phyloP scores from a whole-genome alignment of 192 early-diverging fungal genomes.

The Entomortierella parvispora region DNA sequence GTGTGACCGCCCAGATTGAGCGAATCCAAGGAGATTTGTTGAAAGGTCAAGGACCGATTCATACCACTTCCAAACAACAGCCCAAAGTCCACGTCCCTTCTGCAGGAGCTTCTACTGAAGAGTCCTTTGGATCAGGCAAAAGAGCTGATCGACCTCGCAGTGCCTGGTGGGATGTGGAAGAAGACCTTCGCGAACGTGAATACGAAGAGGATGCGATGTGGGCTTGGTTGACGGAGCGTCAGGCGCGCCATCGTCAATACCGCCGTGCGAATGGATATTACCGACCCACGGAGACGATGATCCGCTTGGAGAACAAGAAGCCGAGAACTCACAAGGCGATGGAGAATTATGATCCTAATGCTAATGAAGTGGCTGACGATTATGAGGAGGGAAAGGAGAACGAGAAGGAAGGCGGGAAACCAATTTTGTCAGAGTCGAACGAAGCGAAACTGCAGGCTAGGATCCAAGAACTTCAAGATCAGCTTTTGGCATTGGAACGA shows the following conservation, averaged over 20 bases:
- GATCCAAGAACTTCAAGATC: conserved; percentile 29
- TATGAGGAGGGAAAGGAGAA: no score
- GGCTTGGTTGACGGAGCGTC: conserved; percentile 42
- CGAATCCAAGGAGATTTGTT: conserved; percentile 24
- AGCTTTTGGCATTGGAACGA: conserved; percentile 21
- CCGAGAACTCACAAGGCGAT: neutral
- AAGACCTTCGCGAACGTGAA: conserved; percentile 11
- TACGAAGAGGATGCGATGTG: conserved; percentile 52
- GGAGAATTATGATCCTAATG: neutral
- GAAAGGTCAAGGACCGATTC: neutral
- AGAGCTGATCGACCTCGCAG: neutral
- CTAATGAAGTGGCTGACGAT: neutral
- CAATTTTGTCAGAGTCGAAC: conserved; percentile 1
- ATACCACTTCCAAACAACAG: neutral
- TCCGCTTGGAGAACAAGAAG: neutral
- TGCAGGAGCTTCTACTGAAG: neutral
- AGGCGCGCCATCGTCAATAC: conserved; percentile 38
- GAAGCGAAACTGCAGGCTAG: conserved; percentile 22
- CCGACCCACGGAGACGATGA: neutral
- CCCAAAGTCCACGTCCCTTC: neutral
- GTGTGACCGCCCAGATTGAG: conserved; percentile 32
- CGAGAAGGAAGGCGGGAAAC: neutral
- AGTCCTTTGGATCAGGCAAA: neutral
- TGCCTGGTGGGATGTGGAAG: conserved; percentile 1
- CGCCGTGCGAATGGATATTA: conserved; percentile 4